These are phyloP conservation scores for Marasmius tenuissimus DNA, from an alignment of 1,284 basidiomycete species.

Conservation along the genomic window DNA sequence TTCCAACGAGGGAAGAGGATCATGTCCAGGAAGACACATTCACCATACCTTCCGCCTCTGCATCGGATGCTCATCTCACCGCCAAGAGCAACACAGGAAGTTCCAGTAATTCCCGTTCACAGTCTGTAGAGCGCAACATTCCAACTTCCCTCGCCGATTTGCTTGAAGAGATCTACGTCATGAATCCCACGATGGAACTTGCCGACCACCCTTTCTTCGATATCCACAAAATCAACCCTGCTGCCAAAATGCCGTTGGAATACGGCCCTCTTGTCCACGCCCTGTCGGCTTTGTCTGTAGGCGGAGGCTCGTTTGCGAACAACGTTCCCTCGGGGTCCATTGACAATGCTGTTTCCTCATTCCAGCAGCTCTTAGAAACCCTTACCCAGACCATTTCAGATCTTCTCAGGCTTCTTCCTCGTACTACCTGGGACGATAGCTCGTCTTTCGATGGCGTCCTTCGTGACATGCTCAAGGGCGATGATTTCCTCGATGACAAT, in stretches of 20 bases:
- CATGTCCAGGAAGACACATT: conserved; percentile 41
- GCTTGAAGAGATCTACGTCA: conserved; percentile 61
- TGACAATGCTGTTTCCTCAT: conserved; percentile 82
- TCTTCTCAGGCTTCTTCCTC: conserved; percentile 74
- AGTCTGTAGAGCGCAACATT: conserved; percentile 53
- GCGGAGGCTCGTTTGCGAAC: conserved; percentile 79
- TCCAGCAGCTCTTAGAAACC: conserved; percentile 82
- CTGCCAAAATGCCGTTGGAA: conserved; percentile 73
- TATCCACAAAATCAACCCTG: conserved; percentile 62
- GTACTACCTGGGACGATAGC: conserved; percentile 87
- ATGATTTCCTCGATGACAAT: conserved; percentile 87
- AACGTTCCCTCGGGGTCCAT: conserved; percentile 79
- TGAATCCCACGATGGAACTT: conserved; percentile 63
- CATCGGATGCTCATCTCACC: conserved; percentile 42
- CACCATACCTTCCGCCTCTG: conserved; percentile 41
- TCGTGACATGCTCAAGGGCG: conserved; percentile 87
- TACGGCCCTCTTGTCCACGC: conserved; percentile 82
- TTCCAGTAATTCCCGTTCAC: conserved; percentile 55
- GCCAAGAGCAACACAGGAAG: conserved; percentile 40
- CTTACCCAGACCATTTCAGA: conserved; percentile 85
- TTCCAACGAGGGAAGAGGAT: conserved; percentile 58
- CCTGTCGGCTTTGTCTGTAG: conserved; percentile 80
- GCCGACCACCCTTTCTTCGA: conserved; percentile 75
- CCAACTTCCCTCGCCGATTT: conserved; percentile 58
- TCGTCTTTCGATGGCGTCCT: conserved; percentile 96